Base-by-base conservation (phyloP, 768 basidiomycete species). In the Stropharia rugosoannulata region DNA sequence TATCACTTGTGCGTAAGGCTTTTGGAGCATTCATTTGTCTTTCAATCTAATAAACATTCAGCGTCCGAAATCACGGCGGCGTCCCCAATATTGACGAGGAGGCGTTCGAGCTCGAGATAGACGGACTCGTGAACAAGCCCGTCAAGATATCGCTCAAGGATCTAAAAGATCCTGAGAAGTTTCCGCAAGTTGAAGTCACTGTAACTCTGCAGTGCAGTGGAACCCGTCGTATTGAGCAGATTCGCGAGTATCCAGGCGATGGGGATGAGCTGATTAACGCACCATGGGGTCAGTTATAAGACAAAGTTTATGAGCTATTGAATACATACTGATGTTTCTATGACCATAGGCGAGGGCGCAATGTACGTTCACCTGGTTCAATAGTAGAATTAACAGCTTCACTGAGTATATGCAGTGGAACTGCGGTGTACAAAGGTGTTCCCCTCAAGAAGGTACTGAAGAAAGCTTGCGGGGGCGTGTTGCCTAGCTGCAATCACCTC, bases 251-350 rank as follows among this genome's bases (percentile, higher is more conserved):
- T 45, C 55, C 59, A 2, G 59, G 59, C 10, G 59, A 60, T 32
- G 59, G 59, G 9, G 59, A 60, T 43, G 59, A 60, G 39, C 53
- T 60, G 29, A 60, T 60, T 42, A 60, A 60, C 35, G 59, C 59
- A 3, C 59, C 59, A n/a, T 60, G 59, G 59, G 59, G 54, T 55
- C 47, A 5, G 46, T 16, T 4, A 5, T 45, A 9, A 6, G 8
- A 7, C 15, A 15, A 12, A 25, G 25, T 41, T 38, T 39, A 19
- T 16, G 11, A 27, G 11, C 1, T 15, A 5, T 4, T 16, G 19
- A 11, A 15, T 12, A 16, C 15, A 15, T 25, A 22, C 18, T 54
- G 32, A 54, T 11, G 18, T 16, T 25, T 15, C 40, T 13, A 16
- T 11, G n/a, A 9, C 19, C 37, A 19, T 38, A 55, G 54, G 55